Conservation (phyloP, 192 early-diverging fungal species). For the Pilobolus umbonatus region DNA sequence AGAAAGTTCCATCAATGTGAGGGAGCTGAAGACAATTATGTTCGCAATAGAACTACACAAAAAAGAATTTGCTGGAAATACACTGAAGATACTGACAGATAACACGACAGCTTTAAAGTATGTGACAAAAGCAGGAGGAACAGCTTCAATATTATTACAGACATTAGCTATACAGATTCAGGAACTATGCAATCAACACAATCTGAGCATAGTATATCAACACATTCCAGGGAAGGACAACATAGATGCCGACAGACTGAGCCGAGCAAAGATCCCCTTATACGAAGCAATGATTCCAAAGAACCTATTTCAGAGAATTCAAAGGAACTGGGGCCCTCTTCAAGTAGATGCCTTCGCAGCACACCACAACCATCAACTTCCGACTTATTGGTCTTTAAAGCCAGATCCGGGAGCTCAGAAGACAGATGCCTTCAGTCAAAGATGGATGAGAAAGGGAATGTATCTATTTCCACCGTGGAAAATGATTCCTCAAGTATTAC, state of each 20-base stretch:
- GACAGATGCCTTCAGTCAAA: slow-evolving; percentile 15
- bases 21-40: too few species aligned
- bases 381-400: slow-evolving; percentile 4
- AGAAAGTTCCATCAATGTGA: too few species aligned
- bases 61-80: too few species aligned
- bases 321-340: neutral
- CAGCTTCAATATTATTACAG: too few species aligned
- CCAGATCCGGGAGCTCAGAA: neutral
- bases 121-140: too few species aligned
- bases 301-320: neutral
- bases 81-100: too few species aligned
- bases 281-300: neutral
- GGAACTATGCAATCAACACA: neutral
- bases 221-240: too few species aligned
- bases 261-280: neutral
- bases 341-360: slow-evolving; percentile 2
- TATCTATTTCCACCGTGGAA: slow-evolving; percentile 8
- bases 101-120: too few species aligned
- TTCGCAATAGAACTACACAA: too few species aligned
- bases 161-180: neutral
- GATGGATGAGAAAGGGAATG: slow-evolving; percentile 2
- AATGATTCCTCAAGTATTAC: slow-evolving; percentile 1
- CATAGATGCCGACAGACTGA: neutral
- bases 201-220: too few species aligned
- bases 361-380: slow-evolving; percentile 2